These are phyloP conservation scores for Boletus barrowsii DNA, from an alignment of 768 basidiomycete species.

Conservation along the genomic window DNA sequence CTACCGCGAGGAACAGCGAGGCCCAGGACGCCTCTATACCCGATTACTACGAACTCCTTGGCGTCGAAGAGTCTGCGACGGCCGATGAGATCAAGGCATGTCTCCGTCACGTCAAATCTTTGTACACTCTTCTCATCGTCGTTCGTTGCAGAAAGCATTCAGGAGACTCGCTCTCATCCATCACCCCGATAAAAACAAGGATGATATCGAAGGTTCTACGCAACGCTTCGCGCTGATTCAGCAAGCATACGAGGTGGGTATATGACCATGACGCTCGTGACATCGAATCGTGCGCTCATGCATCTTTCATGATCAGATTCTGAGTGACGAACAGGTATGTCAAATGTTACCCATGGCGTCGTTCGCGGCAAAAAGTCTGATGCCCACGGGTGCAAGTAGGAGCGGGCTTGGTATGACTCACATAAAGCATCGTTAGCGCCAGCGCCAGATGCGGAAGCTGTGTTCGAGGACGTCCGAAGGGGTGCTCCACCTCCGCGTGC, in stretches of 20 bases:
- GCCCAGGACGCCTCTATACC: constrained; percentile 29
- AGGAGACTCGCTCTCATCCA: constrained; percentile 79
- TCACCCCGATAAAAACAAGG: constrained; percentile 86
- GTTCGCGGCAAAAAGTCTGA: constrained; percentile 10
- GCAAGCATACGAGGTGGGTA: constrained; percentile 88
- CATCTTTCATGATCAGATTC: constrained; percentile 48
- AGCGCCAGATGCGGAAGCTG: constrained; percentile 78
- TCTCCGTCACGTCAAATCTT: not conserved
- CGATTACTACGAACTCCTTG: constrained; percentile 83
- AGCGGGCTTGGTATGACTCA: constrained; percentile 97
- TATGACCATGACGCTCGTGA: not conserved
- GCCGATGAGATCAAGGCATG: constrained; percentile 84
- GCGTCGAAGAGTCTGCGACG: constrained; percentile 78
- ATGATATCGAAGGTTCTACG: constrained; percentile 82
- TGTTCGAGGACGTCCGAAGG: constrained; percentile 80
- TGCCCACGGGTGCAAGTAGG: constrained; percentile 52
- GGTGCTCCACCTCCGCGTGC: constrained; percentile 57
- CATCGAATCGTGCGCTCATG: not conserved
- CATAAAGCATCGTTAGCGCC: constrained; percentile 79
- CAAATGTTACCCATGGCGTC: not conserved
- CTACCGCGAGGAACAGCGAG: constrained; percentile 40
- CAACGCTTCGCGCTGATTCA: constrained; percentile 84
- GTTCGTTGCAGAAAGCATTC: constrained; percentile 63
- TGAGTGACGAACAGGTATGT: constrained; percentile 91
- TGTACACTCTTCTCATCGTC: constrained; percentile 3